Conservation (phyloP, 2,329 filamentous ascomycete genomes). For the Calonectria henricotiae region DNA sequence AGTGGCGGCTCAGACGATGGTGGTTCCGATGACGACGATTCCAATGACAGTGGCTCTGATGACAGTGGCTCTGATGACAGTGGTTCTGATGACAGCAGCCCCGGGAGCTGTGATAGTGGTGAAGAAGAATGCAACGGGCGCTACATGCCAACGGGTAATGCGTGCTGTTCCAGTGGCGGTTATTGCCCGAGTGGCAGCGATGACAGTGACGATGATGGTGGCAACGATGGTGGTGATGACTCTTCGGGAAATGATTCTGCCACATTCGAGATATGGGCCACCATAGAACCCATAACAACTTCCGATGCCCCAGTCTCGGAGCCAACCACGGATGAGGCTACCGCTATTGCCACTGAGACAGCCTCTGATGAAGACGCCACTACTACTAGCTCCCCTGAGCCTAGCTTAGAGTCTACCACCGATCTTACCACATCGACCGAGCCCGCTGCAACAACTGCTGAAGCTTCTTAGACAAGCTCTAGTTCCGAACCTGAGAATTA, state of each 20-base stretch:
- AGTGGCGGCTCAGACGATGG: neutral
- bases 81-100: neutral
- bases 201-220: neutral
- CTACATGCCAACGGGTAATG: conserved; percentile 8
- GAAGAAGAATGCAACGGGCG: conserved; percentile 6
- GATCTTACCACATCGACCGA: neutral
- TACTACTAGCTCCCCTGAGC: neutral
- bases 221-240: neutral
- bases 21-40: neutral
- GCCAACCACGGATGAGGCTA: neutral
- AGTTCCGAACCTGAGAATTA: neutral
- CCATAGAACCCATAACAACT: neutral
- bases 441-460: neutral
- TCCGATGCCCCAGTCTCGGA: neutral
- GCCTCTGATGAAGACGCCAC: neutral
- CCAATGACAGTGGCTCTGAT: neutral
- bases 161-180: conserved; percentile 9
- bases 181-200: conserved; percentile 23
- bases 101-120: neutral
- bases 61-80: neutral
- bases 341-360: neutral
- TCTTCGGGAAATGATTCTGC: neutral
- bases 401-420: neutral
- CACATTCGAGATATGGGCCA: neutral
- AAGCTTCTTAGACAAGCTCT: neutral